These are phyloP conservation scores for Radiomyces spectabilis DNA, from an alignment of 192 early-diverging fungal species.

Conservation along the genomic window DNA sequence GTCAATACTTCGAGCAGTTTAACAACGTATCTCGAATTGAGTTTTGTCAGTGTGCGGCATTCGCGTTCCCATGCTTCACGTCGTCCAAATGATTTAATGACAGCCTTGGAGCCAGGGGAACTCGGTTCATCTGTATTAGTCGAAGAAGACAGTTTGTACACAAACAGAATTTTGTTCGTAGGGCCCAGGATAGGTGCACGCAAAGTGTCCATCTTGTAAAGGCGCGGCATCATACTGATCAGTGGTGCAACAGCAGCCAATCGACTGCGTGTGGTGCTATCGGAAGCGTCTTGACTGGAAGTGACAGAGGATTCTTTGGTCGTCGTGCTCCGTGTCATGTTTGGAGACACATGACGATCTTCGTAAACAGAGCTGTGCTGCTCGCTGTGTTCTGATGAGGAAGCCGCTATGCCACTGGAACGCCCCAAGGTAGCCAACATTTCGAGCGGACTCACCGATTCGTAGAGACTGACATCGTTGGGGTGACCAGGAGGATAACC, in stretches of 20 bases:
- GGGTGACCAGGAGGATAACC: conserved; percentile 4
- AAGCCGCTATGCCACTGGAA: too few relatives aligned
- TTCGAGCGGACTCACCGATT: conserved; percentile 40
- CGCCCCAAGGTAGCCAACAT: conserved; percentile 31
- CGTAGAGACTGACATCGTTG: conserved; percentile 23
- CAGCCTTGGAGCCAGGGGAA: background rate
- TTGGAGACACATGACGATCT: too few relatives aligned
- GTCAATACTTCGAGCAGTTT: conserved; percentile 44
- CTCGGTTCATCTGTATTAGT: too few relatives aligned
- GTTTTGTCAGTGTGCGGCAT: conserved; percentile 31
- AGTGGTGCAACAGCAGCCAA: too few relatives aligned
- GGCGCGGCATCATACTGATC: conserved; percentile 29
- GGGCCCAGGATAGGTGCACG: conserved; percentile 33
- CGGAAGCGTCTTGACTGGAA: too few relatives aligned
- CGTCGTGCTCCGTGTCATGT: too few relatives aligned
- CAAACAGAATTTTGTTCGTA: conserved; percentile 39
- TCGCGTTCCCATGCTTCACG: conserved; percentile 49
- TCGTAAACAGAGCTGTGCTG: too few relatives aligned
- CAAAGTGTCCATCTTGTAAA: conserved; percentile 28
- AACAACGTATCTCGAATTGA: conserved; percentile 32
- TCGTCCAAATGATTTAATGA: conserved; percentile 40
- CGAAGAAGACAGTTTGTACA: conserved; percentile 19
- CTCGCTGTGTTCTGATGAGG: too few relatives aligned
- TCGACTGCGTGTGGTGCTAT: too few relatives aligned
- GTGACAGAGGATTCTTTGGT: too few relatives aligned